These are phyloP conservation scores for Scheffersomyces stipitis DNA, from an alignment of 805 yeast genomes.

Conservation along the genomic window DNA sequence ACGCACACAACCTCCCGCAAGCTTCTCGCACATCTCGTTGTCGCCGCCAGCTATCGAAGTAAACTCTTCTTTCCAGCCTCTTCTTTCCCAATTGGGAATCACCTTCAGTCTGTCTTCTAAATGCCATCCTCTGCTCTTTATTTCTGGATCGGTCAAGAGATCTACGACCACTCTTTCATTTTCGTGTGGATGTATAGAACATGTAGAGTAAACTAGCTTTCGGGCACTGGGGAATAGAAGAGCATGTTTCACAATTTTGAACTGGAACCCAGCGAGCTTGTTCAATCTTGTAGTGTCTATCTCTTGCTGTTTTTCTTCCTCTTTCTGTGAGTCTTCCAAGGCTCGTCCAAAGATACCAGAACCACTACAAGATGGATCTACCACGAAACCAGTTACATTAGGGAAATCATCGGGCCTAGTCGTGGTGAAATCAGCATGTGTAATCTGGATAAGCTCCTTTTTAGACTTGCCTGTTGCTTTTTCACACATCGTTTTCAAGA, in stretches of 20 bases:
- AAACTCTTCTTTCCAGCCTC: constrained; percentile 79
- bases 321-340: constrained; percentile 46
- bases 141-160: constrained; percentile 63
- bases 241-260: constrained; percentile 85
- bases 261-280: constrained; percentile 84
- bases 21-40: constrained; percentile 29
- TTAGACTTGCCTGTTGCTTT: constrained; percentile 51
- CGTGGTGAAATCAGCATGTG: constrained; percentile 65
- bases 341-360: constrained; percentile 96
- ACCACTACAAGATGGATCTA: constrained; percentile 98
- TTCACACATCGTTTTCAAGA: constrained; percentile 72
- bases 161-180: constrained; percentile 90
- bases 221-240: constrained; percentile 73
- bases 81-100: constrained; percentile 80
- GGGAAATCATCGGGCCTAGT: constrained; percentile 57
- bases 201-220: constrained; percentile 88
- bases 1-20: constrained; percentile 87
- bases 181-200: constrained; percentile 92
- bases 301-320: constrained; percentile 49
- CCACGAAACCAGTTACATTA: constrained; percentile 75
- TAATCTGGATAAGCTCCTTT: constrained; percentile 45
- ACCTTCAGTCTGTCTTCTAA: constrained; percentile 60
- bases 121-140: constrained; percentile 72
- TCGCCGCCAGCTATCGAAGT: constrained; percentile 45
- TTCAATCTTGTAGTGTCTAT: constrained; percentile 58